phyloP scores from a whole-genome alignment of 2,329 filamentous ascomycete genomes.

The Alternaria ventricosa region DNA sequence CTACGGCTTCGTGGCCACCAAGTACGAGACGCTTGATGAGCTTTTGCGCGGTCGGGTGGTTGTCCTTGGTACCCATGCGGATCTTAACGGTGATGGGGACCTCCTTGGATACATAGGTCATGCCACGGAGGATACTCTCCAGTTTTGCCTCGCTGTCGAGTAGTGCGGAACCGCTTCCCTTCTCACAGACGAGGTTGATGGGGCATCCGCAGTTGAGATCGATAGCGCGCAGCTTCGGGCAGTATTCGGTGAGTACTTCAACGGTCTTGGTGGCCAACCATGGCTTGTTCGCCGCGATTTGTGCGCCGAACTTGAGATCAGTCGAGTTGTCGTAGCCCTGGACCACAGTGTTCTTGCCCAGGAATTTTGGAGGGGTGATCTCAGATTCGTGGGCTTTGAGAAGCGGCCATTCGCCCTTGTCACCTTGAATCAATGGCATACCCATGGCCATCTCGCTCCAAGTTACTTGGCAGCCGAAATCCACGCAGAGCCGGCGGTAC shows the following conservation, averaged over 20 bases:
- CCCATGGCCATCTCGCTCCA: slow-evolving; percentile 99
- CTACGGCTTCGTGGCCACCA: slow-evolving; percentile 74
- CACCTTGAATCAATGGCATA: slow-evolving; percentile 85
- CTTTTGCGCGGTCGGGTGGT: slow-evolving; percentile 78
- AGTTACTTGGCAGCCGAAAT: slow-evolving; percentile 88
- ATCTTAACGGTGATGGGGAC: slow-evolving; percentile 95
- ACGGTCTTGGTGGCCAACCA: slow-evolving; percentile 90
- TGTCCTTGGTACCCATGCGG: slow-evolving; percentile 85
- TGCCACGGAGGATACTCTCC: slow-evolving; percentile 92
- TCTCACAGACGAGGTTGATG: slow-evolving; percentile 89
- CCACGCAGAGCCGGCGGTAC: slow-evolving; percentile 87
- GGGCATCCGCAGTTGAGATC: slow-evolving; percentile 98
- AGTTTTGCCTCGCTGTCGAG: slow-evolving; percentile 88
- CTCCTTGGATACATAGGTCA: slow-evolving; percentile 91
- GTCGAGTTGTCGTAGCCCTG: slow-evolving; percentile 80
- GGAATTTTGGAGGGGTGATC: slow-evolving; percentile 72
- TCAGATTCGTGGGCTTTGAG: slow-evolving; percentile 92
- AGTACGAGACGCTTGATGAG: slow-evolving; percentile 83
- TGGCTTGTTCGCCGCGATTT: slow-evolving; percentile 91
- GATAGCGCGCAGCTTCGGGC: slow-evolving; percentile 85
- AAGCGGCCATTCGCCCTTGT: slow-evolving; percentile 91
- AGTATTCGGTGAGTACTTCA: slow-evolving; percentile 76
- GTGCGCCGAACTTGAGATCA: slow-evolving; percentile 88
- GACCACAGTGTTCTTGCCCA: slow-evolving; percentile 64
- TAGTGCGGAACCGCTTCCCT: slow-evolving; percentile 87